Evolutionary conservation across 208 protist genomes (phyloP).

Genomic region (Leishmania arabica): DNA sequence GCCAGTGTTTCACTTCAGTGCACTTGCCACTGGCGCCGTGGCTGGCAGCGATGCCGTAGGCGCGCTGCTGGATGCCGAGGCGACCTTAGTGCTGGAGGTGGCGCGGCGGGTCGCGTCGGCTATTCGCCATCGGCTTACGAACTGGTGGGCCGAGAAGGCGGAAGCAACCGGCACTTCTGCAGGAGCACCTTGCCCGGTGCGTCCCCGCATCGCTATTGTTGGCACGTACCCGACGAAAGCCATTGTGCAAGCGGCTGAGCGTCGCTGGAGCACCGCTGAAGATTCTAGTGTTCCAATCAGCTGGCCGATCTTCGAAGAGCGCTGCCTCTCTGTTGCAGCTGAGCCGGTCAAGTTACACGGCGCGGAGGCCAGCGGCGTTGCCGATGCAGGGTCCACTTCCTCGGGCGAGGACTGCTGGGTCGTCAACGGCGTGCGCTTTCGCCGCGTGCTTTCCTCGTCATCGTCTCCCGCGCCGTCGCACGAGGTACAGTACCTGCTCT

Average conservation of each 20-base stretch:
- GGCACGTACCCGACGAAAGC: constrained; percentile 25
- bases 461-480: background rate
- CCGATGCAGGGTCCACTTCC: background rate
- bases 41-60: background rate
- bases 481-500: constrained; percentile 69
- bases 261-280: background rate
- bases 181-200: constrained; percentile 1
- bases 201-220: constrained; percentile 19
- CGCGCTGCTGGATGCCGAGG: constrained; percentile 9
- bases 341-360: background rate
- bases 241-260: constrained; percentile 23
- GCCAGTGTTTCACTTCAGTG: constrained; percentile 44
- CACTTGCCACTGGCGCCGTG: background rate
- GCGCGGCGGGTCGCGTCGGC: constrained; percentile 26
- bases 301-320: constrained; percentile 30
- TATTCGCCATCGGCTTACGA: constrained; percentile 4
- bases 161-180: background rate
- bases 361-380: background rate
- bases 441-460: constrained; percentile 17
- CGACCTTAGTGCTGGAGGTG: constrained; percentile 23
- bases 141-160: constrained; percentile 10
- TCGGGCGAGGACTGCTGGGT: constrained; percentile 35
- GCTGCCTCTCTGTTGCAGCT: background rate
- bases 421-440: constrained; percentile 72
- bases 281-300: constrained; percentile 9